Base-by-base conservation (phyloP, 768 basidiomycete species). In the Suillus decipiens region DNA sequence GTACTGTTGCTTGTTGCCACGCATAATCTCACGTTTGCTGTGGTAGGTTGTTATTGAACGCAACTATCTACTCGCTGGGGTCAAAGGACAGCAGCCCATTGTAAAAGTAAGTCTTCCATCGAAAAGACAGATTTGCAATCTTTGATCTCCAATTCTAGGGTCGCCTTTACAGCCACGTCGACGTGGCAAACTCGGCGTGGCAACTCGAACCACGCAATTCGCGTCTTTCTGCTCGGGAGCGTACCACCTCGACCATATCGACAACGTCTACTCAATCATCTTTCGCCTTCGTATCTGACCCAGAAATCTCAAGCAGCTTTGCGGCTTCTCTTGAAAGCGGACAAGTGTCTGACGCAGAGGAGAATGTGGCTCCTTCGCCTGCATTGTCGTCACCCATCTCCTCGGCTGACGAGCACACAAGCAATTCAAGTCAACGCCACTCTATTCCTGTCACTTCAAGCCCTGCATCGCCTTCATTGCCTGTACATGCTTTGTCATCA, bases 221-320 rank as follows among this genome's bases (percentile, higher is more conserved):
- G 60, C 70, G 74, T 9, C 77, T 82, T 47, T 83, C 86, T 0
- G 78, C 80, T 17, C 80, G 92, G 69, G 90, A 89, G 63, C 87
- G 90, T 22, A 93, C 92, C 0, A 87, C 86, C 3, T 92, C 90
- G 15, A 86, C 89, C 15, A 78, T 87, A 7, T 92, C 91, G 10
- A 90, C 89, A 1, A 78, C 87, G 0, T 92, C 90, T 4, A 89
- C 89, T 0, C 89, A 86, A 34, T 93, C 92, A 22, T 93, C 92
- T 0, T 93, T 87, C 68, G 91, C 92, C 5, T 82, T 92, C 61
- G 81, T 93, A 10, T 92, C 92, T n/a, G 92, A 93, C 68, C 86
- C 86, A 2, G 92, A 93, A 67, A 89, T 93, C 59, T 91, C 91
- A 5, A 92, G 90, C 75, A 90, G 89, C 72, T 92, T 93, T 67